Base-by-base conservation (phyloP, 805 yeast species). In the Candida arabinofermentans region DNA sequence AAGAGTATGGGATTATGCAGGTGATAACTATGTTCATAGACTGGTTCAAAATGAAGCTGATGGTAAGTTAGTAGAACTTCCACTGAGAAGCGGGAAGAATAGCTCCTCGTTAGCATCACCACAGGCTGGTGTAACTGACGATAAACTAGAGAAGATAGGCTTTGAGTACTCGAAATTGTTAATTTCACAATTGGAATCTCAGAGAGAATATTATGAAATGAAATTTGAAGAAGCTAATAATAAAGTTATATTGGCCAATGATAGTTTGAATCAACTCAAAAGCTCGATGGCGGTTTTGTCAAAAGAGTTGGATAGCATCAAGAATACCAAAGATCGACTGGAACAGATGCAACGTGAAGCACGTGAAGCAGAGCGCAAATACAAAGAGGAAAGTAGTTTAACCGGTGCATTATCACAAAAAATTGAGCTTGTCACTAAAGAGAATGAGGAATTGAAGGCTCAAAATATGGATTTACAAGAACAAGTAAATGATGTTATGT, bases 1-100 rank as follows among this genome's bases (percentile, higher is more conserved):
- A 46, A 69, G 97, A 31, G 96, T 89, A 1, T 89, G 97, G 97
- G 96, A 89, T 59, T 89, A 89, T 59, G 89, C 90, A 0, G 90
- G 90, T 2, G 97, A 89, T 58, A 81, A 79, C 49, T 89, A 89
- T 59, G 96, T 89, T 8, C 97, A 89, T 61, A 63, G 97, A 37
- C 65, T 89, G 33, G 74, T 89, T 4, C 87, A 89, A 46, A 88
- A 86, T 61, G 90, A 86, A 58, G 72, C 83, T 0, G 96, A 89
- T 58, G 97, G 97, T 0, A 90, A 90, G 53, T 63, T 90, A 24
- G 96, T 89, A 3, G 97, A 89, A 59, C 68, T 88, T 12, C 77
- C 79, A 5, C 54, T 72, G 12, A 49, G 58, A 6, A 58, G 51
- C 10, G 44, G 52, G 24, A 41, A 45, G 22, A 43, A 42, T 21